These are phyloP conservation scores for Malassezia obtusa DNA, from an alignment of 1,284 basidiomycete species.

Conservation along the genomic window DNA sequence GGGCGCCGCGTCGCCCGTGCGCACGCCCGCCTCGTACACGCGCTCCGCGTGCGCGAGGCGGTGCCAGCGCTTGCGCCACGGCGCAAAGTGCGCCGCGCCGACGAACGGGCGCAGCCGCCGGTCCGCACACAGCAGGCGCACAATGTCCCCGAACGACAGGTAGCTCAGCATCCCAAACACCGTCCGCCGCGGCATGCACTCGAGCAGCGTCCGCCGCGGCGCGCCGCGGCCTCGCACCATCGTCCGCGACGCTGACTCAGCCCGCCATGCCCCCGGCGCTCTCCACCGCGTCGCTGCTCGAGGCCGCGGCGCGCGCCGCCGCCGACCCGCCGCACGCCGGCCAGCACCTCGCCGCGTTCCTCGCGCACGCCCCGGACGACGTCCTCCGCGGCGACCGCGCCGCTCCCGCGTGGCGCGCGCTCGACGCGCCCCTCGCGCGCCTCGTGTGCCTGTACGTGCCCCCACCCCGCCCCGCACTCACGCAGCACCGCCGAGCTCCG, in stretches of 20 bases:
- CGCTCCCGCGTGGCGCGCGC: background rate
- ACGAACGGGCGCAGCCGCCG: conserved; percentile 27
- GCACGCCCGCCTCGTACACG: conserved; percentile 17
- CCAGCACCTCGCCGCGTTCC: background rate
- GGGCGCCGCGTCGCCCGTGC: conserved; percentile 10
- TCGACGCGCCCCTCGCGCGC: background rate
- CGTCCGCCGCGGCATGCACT: conserved; percentile 32
- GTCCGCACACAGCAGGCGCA: conserved; percentile 25
- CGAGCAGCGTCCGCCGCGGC: conserved; percentile 28
- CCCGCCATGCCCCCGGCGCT: background rate
- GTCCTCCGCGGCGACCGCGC: background rate
- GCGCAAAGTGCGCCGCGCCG: conserved; percentile 22
- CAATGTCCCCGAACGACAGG: conserved; percentile 25
- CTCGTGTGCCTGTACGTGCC: background rate
- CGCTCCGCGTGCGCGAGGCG: conserved; percentile 18
- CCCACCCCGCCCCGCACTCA: background rate
- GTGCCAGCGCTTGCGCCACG: conserved; percentile 28
- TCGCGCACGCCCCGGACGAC: background rate
- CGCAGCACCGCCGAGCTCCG: conserved; percentile 8
- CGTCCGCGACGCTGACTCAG: background rate
- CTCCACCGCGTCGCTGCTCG: background rate
- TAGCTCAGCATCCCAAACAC: conserved; percentile 28
- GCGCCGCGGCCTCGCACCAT: background rate
- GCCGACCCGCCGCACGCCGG: background rate
- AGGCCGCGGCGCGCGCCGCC: background rate